A percentile compares a stretch with the other conserved stretches of the same genome.
phyloP scores from a whole-genome alignment of 148 eudicot species.

The Mesembryanthemum crystallinum region DNA sequence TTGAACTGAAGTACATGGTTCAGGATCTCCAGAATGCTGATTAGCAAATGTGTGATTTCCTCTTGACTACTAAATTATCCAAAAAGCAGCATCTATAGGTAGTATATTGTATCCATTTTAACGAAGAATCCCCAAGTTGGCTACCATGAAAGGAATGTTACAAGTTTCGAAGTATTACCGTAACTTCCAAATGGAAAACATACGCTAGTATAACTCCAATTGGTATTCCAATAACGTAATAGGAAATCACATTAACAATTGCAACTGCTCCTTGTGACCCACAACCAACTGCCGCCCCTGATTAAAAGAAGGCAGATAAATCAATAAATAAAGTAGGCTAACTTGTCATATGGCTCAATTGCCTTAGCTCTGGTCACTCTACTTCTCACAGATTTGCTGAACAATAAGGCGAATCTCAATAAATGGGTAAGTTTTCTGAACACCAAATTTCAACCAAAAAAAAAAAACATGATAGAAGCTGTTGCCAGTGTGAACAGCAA shows the following conservation, averaged over 20 bases:
- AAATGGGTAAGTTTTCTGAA: too few relatives aligned
- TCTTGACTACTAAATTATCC: neutral
- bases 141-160: neutral
- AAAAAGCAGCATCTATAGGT: neutral
- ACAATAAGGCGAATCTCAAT: neutral
- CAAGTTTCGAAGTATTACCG: slow-evolving; percentile 27
- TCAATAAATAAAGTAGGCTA: neutral
- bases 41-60: neutral
- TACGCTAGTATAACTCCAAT: slow-evolving; percentile 50
- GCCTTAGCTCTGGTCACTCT: neutral
- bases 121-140: neutral
- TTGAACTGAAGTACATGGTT: neutral
- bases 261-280: slow-evolving; percentile 54
- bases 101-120: neutral
- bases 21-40: neutral
- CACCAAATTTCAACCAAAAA: neutral
- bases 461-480: neutral
- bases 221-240: slow-evolving; percentile 54
- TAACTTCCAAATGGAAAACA: slow-evolving; percentile 38
- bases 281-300: slow-evolving; percentile 56
- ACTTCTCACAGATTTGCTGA: neutral
- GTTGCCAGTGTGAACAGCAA: neutral
- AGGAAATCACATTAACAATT: slow-evolving; percentile 40
- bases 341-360: neutral
- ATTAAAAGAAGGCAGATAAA: neutral